Evolutionary conservation across 345 rosid species (phyloP), one percentile per base, ranked within the genome.

Genomic region (Mangifera indica): DNA sequence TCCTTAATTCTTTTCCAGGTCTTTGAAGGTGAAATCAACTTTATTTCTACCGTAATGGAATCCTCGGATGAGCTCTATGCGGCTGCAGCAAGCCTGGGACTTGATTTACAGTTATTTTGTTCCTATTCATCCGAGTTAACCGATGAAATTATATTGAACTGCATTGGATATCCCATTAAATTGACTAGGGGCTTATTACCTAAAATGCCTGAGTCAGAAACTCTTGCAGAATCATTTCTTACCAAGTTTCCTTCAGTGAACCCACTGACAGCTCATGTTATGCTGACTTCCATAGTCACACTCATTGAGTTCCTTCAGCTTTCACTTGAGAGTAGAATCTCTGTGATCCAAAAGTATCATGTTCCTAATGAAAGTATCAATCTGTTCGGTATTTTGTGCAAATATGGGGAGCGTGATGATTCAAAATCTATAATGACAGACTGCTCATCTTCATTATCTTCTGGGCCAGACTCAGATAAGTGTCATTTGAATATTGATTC

Each of bases 341-440:
- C 66, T 46, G 85, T 78, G 21, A 61, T 91, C 67, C 81, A 82
- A 69, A 87, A 77, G 67, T 88, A 77, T 76, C 72, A 79, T 76
- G 87, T 89, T 75, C 85, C 98, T 29, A 87, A 86, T 21, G 98
- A 92, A 84, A 89, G 93, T 71, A 63, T 86, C 66, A 81, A 82
- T 62, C 83, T 92, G 14, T 89, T 92, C 58, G 86, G 85, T 74
- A 81, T 86, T 71, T 76, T 88, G 74, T 86, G 93, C 85, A 85
- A 59, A 81, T 91, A 83, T 69, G 94, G 99, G 61, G 98, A 89
- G 76, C 81, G 88, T 69, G 97, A 93, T 73, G 99, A 95, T 84
- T 83, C 99, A 68, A 92, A 78, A 80, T 95, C 99, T 65, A 82
- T 89, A 72, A 82, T 89, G 96, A 92, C 97, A 26, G 98, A 92